Evolutionary conservation across 2,329 filamentous ascomycete genomes (phyloP).

Genomic region (Phoma sp.): DNA sequence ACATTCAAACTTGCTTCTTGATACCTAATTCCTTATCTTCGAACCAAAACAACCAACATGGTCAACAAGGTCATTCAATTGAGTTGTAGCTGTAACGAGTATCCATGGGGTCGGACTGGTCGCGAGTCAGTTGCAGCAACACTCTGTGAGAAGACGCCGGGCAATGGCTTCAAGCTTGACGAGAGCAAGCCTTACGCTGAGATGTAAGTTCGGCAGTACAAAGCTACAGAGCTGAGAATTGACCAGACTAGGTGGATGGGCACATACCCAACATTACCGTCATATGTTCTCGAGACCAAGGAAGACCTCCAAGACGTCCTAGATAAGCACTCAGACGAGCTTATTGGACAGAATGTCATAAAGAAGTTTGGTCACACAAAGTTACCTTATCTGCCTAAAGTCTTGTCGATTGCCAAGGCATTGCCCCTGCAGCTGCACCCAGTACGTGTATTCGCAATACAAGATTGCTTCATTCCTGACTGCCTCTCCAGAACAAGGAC

Average conservation of each 20-base stretch:
- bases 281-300: slow-evolving; percentile 66
- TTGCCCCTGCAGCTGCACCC: slow-evolving; percentile 78
- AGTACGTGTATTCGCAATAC: slow-evolving; percentile 22
- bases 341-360: slow-evolving; percentile 68
- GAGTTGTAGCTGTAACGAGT: slow-evolving; percentile 64
- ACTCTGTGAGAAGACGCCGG: slow-evolving; percentile 69
- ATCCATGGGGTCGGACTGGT: slow-evolving; percentile 75
- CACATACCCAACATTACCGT: slow-evolving; percentile 74
- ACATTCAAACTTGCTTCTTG: background rate
- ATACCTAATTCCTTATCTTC: background rate
- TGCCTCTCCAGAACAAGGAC: slow-evolving; percentile 59
- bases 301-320: slow-evolving; percentile 70
- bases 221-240: background rate
- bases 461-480: slow-evolving; percentile 9
- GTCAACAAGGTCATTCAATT: slow-evolving; percentile 60
- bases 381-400: slow-evolving; percentile 76
- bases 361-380: slow-evolving; percentile 67
- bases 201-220: slow-evolving; percentile 45
- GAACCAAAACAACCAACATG: slow-evolving; percentile 47
- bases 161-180: slow-evolving; percentile 68
- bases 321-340: slow-evolving; percentile 64
- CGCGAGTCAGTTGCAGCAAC: slow-evolving; percentile 69
- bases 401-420: slow-evolving; percentile 77
- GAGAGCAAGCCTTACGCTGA: slow-evolving; percentile 69
- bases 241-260: slow-evolving; percentile 67